Percentiles rank a stretch among this genome's conserved stretches.
Evolutionary conservation across 768 basidiomycete genomes (phyloP).

Genomic region (Boletus rubescentipes): DNA sequence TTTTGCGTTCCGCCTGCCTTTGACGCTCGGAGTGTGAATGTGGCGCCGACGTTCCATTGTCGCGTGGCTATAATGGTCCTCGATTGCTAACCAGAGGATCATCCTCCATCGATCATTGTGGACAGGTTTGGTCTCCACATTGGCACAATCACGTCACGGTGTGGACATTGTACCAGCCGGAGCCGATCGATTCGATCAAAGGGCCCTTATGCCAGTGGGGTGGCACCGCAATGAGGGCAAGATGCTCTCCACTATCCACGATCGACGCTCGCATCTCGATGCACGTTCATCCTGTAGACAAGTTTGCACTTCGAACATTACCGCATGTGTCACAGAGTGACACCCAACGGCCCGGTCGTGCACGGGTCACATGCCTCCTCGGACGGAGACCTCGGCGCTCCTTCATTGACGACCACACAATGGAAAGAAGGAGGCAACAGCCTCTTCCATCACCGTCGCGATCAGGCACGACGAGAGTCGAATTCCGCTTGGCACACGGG

Average conservation of each 20-base stretch:
- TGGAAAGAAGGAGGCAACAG: not conserved
- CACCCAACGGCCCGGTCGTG: not conserved
- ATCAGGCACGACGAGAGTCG: conserved; percentile 11
- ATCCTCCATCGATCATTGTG: not conserved
- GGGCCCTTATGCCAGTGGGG: not conserved
- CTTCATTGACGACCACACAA: conserved; percentile 7
- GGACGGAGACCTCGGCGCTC: not conserved
- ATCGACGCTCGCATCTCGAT: too few species aligned
- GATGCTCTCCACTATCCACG: not conserved
- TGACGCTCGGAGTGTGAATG: conserved; percentile 5
- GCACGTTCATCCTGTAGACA: not conserved
- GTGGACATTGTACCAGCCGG: not conserved
- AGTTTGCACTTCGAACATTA: not conserved
- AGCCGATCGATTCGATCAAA: not conserved
- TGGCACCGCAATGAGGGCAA: not conserved
- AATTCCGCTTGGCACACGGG: not conserved
- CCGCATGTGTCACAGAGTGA: not conserved
- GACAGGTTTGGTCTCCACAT: not conserved
- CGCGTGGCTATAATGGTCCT: not conserved
- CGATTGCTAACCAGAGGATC: not conserved
- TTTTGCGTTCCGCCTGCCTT: conserved; percentile 10
- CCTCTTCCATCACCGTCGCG: conserved; percentile 12
- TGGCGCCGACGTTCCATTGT: conserved; percentile 8
- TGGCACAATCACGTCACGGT: not conserved
- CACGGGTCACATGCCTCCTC: not conserved